A percentile compares a stretch with the other conserved stretches of the same genome.
phyloP scores from a whole-genome alignment of 2,329 filamentous ascomycete genomes.

The Sporothrix protearum region DNA sequence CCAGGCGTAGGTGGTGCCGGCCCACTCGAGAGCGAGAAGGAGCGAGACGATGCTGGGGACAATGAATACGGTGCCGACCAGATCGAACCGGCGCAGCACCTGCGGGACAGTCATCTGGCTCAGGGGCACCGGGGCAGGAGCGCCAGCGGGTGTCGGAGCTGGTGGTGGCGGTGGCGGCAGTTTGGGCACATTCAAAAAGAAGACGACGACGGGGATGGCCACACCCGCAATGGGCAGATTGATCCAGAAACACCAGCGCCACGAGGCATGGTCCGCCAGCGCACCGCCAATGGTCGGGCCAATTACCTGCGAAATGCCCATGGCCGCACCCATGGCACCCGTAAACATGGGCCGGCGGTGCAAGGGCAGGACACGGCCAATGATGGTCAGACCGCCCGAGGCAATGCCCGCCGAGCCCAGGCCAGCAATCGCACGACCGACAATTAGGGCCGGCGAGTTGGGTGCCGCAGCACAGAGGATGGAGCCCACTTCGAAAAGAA shows the following conservation, averaged over 20 bases:
- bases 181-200: conserved; percentile 32
- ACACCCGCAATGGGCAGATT: conserved; percentile 26
- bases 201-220: conserved; percentile 29
- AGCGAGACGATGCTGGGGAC: conserved; percentile 41
- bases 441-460: conserved; percentile 1
- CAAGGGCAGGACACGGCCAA: conserved; percentile 16
- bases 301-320: conserved; percentile 22
- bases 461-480: background rate
- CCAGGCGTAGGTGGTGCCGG: conserved; percentile 42
- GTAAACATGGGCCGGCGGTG: conserved; percentile 24
- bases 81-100: conserved; percentile 18
- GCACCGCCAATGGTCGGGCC: conserved; percentile 24
- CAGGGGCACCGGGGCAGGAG: background rate
- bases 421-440: background rate
- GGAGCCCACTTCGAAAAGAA: background rate
- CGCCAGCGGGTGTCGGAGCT: background rate
- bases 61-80: conserved; percentile 22
- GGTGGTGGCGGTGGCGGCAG: background rate
- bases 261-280: conserved; percentile 20
- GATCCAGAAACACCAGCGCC: conserved; percentile 28
- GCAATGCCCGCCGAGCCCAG: background rate
- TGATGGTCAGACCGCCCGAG: background rate
- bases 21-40: conserved; percentile 49
- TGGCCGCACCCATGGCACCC: conserved; percentile 17
- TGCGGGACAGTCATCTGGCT: background rate